Evolutionary conservation across 2,329 filamentous ascomycete species (phyloP), one percentile per base, ranked within the genome.

Genomic region (Pestalotiopsis sp.): DNA sequence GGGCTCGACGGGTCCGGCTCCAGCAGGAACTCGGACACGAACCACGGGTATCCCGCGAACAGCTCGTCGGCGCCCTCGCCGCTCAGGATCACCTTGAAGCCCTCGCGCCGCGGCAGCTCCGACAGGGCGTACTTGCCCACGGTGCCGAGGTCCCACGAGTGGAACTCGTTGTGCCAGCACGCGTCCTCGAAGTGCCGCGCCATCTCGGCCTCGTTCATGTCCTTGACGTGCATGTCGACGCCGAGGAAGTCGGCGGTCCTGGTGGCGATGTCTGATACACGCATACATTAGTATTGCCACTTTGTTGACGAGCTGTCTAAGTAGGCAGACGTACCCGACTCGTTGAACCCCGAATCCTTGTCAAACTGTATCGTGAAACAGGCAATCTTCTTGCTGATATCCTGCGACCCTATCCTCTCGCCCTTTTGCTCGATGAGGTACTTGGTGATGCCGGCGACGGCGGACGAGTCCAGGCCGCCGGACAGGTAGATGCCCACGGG

Each of bases 401-500:
- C 74, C 36, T 81, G 79, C 57, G 80, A 85, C 17, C 87, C 85
- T n/a, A 87, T 76, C 45, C 79, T 77, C 25, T 81, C 77, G n/a
- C 83, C 80, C 64, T 85, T 76, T 62, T 85, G 79, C 56, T 81
- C 78, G n/a, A 83, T 80, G 1, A 89, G 79, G 69, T 89, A 80
- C 1, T 82, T 83, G 2, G 85, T 83, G 72, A 90, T 88, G 3
- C 88, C 87, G 7, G 87, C 87, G 25, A 90, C 77, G 1, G 83
- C 80, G 0, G 87, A 89, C 0, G 86, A 88, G 73, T 90, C 87
- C 63, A 90, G 83, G 1, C 88, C 88, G 4, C 88, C 87, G 25
- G 82, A 85, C 0, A 90, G 78, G 68, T 87, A 89, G 65, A 90
- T 78, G 2, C 86, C 88, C 3, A 90, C 80, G 0, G 86, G 86